Percentiles rank a stretch among this genome's conserved stretches.
Evolutionary conservation across 345 rosid species (phyloP).

Genomic region (Balakata baccata): DNA sequence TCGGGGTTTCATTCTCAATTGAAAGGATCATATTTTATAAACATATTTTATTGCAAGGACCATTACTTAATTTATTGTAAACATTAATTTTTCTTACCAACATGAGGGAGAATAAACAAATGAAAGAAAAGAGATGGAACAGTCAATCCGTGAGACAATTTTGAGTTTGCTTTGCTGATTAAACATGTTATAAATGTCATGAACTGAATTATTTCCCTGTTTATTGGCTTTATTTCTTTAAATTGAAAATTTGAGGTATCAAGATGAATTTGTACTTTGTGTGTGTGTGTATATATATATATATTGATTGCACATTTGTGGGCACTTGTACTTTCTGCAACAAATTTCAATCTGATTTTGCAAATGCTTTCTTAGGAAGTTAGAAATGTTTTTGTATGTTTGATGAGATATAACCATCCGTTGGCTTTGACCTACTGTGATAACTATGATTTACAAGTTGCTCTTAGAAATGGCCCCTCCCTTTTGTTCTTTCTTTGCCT

Average conservation of each 20-base stretch:
- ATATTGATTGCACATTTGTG: neutral
- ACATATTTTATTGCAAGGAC: too few relatives aligned
- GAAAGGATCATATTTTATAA: too few relatives aligned
- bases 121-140: neutral
- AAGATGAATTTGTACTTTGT: neutral
- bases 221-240: neutral
- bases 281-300: too few relatives aligned
- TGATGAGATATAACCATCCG: too few relatives aligned
- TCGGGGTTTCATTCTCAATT: too few relatives aligned
- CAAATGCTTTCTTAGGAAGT: neutral
- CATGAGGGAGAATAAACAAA: too few relatives aligned
- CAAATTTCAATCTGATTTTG: neutral
- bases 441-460: too few relatives aligned
- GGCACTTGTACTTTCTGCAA: neutral
- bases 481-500: neutral
- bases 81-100: too few relatives aligned
- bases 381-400: neutral
- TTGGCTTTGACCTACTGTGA: too few relatives aligned
- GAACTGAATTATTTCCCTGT: too few relatives aligned
- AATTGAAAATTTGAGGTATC: neutral
- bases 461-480: neutral
- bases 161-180: too few relatives aligned
- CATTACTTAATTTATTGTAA: too few relatives aligned
- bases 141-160: neutral
- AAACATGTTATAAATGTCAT: neutral